These are phyloP conservation scores for Rhodotorula sp. DNA, from an alignment of 1,284 basidiomycete species.

Conservation along the genomic window DNA sequence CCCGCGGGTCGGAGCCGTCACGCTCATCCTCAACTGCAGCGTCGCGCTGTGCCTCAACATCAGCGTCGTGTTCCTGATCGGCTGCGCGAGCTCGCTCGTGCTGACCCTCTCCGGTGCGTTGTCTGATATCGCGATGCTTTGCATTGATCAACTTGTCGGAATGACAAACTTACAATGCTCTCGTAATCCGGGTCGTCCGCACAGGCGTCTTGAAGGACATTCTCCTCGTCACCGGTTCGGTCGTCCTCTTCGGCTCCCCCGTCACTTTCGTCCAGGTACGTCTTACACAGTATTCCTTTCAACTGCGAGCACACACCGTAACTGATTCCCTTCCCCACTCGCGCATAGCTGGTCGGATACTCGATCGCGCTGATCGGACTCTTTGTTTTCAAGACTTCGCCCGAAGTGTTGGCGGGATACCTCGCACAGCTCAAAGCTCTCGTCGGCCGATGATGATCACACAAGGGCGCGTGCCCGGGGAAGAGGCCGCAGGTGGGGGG, in stretches of 20 bases:
- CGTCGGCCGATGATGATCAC: slow-evolving; percentile 20
- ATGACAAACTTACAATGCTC: background rate
- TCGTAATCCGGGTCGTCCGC: background rate
- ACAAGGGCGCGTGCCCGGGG: background rate
- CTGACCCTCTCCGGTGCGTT: slow-evolving; percentile 50
- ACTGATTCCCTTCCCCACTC: background rate
- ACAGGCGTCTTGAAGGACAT: slow-evolving; percentile 51
- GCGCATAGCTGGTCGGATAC: slow-evolving; percentile 46
- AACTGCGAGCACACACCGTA: background rate
- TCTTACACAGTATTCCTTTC: background rate
- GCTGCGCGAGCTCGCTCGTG: slow-evolving; percentile 51
- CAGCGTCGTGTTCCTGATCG: slow-evolving; percentile 51
- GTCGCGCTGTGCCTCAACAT: slow-evolving; percentile 55
- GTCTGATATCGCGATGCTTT: background rate
- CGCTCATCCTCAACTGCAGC: slow-evolving; percentile 53
- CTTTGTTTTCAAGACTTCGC: slow-evolving; percentile 29
- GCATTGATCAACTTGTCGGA: too few relatives aligned
- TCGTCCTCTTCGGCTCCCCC: slow-evolving; percentile 51
- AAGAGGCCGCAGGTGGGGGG: too few relatives aligned
- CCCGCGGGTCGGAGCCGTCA: slow-evolving; percentile 49
- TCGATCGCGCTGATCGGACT: slow-evolving; percentile 30
- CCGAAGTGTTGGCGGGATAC: slow-evolving; percentile 27
- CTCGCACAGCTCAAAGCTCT: slow-evolving; percentile 22
- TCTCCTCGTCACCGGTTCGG: slow-evolving; percentile 52
- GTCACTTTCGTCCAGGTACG: slow-evolving; percentile 45